Percentiles rank a stretch among this genome's conserved stretches.
Conservation (phyloP, 495 filamentous ascomycete species). For the Xylaria castorea region DNA sequence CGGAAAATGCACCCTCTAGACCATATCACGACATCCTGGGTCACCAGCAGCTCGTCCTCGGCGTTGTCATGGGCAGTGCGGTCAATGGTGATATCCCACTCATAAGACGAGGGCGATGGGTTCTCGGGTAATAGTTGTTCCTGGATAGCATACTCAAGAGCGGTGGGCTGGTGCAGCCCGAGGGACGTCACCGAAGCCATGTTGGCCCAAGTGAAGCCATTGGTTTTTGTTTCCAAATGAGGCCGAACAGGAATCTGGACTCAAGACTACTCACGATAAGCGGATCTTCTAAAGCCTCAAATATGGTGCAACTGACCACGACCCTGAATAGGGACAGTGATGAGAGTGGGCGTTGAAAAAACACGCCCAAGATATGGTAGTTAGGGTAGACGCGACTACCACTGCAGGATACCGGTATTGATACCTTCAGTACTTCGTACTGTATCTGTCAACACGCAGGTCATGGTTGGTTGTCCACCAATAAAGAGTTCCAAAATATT, state of each 20-base stretch:
- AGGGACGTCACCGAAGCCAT: slow-evolving; percentile 92
- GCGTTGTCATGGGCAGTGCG: slow-evolving; percentile 53
- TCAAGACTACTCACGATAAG: not conserved
- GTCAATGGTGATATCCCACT: slow-evolving; percentile 67
- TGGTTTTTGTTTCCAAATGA: slow-evolving; percentile 2
- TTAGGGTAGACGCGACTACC: not conserved
- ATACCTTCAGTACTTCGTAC: too few relatives aligned
- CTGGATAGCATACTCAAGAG: slow-evolving; percentile 79
- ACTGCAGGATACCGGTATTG: not conserved
- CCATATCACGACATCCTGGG: slow-evolving; percentile 86
- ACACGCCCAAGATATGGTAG: not conserved
- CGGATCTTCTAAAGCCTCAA: not conserved
- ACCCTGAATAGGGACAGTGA: not conserved
- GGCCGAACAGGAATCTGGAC: not conserved
- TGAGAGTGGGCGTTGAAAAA: not conserved
- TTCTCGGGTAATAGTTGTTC: slow-evolving; percentile 79
- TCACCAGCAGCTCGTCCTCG: slow-evolving; percentile 88
- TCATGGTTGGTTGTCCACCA: not conserved
- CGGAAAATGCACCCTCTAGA: slow-evolving; percentile 85
- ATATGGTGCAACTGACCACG: not conserved
- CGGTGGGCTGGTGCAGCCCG: slow-evolving; percentile 85
- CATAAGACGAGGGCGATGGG: slow-evolving; percentile 69
- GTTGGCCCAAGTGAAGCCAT: slow-evolving; percentile 32
- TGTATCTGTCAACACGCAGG: not conserved
- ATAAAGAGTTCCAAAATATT: too few relatives aligned